Base-by-base conservation (phyloP, 768 basidiomycete genomes). In the Imleria badia region DNA sequence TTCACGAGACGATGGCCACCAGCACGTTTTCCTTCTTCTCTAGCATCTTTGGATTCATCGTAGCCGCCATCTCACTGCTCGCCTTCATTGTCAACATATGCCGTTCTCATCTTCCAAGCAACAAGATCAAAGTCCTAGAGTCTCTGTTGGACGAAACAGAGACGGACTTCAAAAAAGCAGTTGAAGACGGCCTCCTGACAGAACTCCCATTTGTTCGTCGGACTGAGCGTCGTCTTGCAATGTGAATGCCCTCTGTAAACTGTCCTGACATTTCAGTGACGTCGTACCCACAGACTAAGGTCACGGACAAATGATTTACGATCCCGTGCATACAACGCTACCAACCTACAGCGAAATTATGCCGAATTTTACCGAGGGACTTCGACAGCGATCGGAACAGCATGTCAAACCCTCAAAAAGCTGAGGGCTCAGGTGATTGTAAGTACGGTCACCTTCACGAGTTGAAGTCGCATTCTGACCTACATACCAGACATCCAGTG, bases 111-210 rank as follows among this genome's bases (percentile, higher is more conserved):
- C 59, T 59, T 19, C 59, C 56, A 0, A 52, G 51, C 13, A 31
- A 33, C 12, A 58, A 2, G 26, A 59, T 59, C 38, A 58, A 45
- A 20, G 46, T 31, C 3, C n/a, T 59, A 13, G 58, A 58, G 3
- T 30, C 17, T 2, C 5, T 54, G 3, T 26, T 60, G 39, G 45
- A 59, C 0, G 48, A 44, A 23, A 47, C 51, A 6, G 52, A 60
- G 19, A 15, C 29, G 1, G 20, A 17, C 17, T 51, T 60, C 26
- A 40, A 31, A 1, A 41, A 51, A n/a, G 29, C 45, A 19, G 12
- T 55, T 12, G 58, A 60, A 39, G 59, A 45, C 1, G 59, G 54
- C 8, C 38, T 48, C 13, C 22, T 60, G 20, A 48, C 11, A 7
- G 59, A 60, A 15, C 47, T 15, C 2, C 17, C 3, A 0, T 23